Base-by-base conservation (phyloP, 2,329 filamentous ascomycete species). In the Septoria linicola region DNA sequence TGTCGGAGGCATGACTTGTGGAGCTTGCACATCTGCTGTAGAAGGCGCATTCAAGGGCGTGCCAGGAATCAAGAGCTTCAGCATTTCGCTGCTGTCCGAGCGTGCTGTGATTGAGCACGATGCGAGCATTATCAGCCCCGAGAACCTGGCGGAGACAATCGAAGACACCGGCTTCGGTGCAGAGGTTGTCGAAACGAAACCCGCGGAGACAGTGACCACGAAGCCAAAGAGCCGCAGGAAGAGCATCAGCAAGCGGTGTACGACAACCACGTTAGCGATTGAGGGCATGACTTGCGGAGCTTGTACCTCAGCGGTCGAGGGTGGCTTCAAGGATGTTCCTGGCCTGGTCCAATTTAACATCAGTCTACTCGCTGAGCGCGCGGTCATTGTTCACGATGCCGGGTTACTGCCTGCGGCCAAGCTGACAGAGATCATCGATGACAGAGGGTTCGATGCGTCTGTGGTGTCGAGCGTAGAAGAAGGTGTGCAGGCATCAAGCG, bases 201-300 rank as follows among this genome's bases (percentile, higher is more conserved):
- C 77, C 54, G 71, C 78, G 47, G 61, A 63, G 41, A 54, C 60
- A 63, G 67, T 50, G 36, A 59, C 70, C 43, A 70, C 66, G 31
- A 63, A n/a, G 62, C 61, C 48, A 63, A 68, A 54, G 67, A 67
- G 51, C 41, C 55, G 55, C 54, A 58, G 58, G 64, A 66, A 55
- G 69, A 60, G 70, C 75, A 56, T 72, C 73, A 43, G 56, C 51
- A 72, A 67, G 25, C 65, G 56, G 53, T 54, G 69, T 3, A 77
- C 85, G 50, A 88, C 83, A 0, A 96, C 91, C 0, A 97, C 91
- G 0, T 79, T 99, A 14, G 84, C 88, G 3, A 88, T 99, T 48
- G 89, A 93, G 60, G 93, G 93, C 43, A 99, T 99, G 93, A 99
- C 93, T 1, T 97, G 93, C 67, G 92, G 92, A 17, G 89, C 93